Base-by-base conservation (phyloP, 352 stramenopile genomes). In the Elongisporangium senticosum region DNA sequence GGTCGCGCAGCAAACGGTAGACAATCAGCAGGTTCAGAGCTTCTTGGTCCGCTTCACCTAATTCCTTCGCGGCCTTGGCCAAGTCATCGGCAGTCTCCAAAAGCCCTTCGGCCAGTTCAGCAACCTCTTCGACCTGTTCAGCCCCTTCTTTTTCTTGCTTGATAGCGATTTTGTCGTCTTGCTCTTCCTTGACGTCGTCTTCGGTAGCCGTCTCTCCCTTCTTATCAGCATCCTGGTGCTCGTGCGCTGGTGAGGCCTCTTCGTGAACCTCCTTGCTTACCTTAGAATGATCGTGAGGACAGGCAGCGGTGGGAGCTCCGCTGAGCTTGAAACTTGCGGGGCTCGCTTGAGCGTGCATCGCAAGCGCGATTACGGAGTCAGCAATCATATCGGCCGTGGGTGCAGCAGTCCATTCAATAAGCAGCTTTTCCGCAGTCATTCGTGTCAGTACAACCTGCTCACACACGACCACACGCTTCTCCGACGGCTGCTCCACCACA, bases 311-410 rank as follows among this genome's bases (percentile, higher is more conserved):
- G 19, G 81, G 80, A 57, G 93, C 81, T 7, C 72, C 69, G 61
- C 79, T 88, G 21, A 93, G 59, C 67, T 95, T 93, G 62, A 95
- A 93, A 48, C 80, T 86, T 21, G 82, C 83, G 6, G 79, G 82
- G 59, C 85, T 92, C 50, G 87, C 84, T 60, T 94, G 80, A 2
- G 83, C 87, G 62, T 98, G 95, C 89, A 98, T 98, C n/a, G 97
- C 83, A 13, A 98, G 72, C 17, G 90, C 93, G 43, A 98, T 93
- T n/a, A 98, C 77, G 17, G 93, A 97, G 79, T 99, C 96, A 19
- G 95, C 96, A 57, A 98, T 94, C 67, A 98, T 95, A 66, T 99
- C 96, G 7, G 88, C 91, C 4, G 89, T 96, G n/a, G 95, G 92
- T 39, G 89, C 93, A 10, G 93, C 93, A 21, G 90, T 93, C 89